Conservation (phyloP, 2,329 filamentous ascomycete species). For the Ceratocystis variospora region DNA sequence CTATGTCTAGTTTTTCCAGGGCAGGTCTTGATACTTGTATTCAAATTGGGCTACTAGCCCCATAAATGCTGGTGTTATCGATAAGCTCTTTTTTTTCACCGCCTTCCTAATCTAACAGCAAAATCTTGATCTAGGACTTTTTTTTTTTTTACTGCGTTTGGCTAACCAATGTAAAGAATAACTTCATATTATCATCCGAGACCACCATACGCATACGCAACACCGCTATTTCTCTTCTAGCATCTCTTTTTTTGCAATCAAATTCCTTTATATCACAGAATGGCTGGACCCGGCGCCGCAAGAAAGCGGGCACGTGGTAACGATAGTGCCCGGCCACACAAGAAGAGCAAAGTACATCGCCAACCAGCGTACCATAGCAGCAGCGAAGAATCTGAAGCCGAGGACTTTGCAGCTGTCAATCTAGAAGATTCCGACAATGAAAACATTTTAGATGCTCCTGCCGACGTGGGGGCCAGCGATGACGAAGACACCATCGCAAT, state of each 20-base stretch:
- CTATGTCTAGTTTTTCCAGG: neutral
- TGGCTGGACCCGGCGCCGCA: constrained; percentile 13
- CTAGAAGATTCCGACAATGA: constrained; percentile 46
- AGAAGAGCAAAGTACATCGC: constrained; percentile 30
- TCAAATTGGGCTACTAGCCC: neutral
- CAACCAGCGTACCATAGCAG: constrained; percentile 40
- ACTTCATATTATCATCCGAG: neutral
- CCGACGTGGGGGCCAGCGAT: constrained; percentile 32
- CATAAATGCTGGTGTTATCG: constrained; percentile 10
- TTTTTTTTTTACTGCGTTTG: constrained; percentile 10
- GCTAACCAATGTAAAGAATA: neutral
- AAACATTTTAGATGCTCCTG: constrained; percentile 39
- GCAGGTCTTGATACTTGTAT: too few relatives aligned
- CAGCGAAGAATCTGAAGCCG: constrained; percentile 31
- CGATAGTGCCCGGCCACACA: constrained; percentile 31
- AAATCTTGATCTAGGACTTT: constrained; percentile 7
- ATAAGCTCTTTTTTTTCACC: constrained; percentile 11
- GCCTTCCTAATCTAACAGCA: constrained; percentile 10
- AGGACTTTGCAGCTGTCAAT: constrained; percentile 38
- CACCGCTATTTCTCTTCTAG: neutral
- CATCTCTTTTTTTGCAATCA: neutral
- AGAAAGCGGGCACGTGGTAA: constrained; percentile 28
- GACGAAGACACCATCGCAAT: constrained; percentile 26
- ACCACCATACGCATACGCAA: neutral
- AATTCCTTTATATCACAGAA: constrained; percentile 5